Percentiles rank a stretch among this genome's conserved stretches.
phyloP scores from a whole-genome alignment of 495 filamentous ascomycete species.

The Bacidia gigantensis region DNA sequence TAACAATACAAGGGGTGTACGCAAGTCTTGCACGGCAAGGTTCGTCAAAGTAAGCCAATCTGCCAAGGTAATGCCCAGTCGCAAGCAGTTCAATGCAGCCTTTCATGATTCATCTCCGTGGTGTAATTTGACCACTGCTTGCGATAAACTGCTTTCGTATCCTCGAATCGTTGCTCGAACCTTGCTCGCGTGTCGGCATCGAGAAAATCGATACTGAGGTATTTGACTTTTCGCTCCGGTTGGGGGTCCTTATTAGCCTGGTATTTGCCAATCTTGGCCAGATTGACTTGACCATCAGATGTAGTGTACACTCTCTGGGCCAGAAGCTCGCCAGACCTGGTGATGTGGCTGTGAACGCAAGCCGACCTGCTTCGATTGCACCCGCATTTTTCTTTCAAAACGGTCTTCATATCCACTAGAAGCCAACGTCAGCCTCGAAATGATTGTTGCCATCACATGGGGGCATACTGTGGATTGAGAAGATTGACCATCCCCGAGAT shows the following conservation, averaged over 20 bases:
- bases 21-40: no score
- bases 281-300: neutral
- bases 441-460: neutral
- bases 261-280: slow-evolving; percentile 1
- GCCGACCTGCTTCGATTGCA: neutral
- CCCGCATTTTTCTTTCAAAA: neutral
- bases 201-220: neutral
- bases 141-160: neutral
- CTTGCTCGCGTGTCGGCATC: neutral
- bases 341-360: neutral
- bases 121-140: neutral
- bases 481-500: neutral
- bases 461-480: neutral
- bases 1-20: no score
- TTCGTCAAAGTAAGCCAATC: no score
- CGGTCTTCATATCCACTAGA: neutral
- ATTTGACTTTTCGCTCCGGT: neutral
- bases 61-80: no score
- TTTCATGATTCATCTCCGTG: neutral
- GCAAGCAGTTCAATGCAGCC: neutral
- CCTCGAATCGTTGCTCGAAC: neutral
- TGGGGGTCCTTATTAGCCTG: neutral
- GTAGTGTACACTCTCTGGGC: neutral
- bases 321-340: neutral
- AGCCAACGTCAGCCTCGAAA: neutral